phyloP scores from a whole-genome alignment of 257 asterid genomes.

The Dorcoceras hygrometricum region DNA sequence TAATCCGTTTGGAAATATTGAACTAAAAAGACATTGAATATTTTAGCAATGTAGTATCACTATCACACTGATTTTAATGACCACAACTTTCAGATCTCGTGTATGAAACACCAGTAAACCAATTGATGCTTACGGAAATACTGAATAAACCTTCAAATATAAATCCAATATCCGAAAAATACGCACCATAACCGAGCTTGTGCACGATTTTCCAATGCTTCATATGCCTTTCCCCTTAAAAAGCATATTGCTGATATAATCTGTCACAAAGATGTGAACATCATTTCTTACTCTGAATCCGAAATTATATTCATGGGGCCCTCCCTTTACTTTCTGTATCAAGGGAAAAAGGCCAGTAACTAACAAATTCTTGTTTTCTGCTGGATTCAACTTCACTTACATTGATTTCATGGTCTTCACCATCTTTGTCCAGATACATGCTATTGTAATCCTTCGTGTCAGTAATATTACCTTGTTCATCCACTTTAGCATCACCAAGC shows the following conservation, averaged over 20 bases:
- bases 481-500: constrained; percentile 96
- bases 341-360: constrained; percentile 17
- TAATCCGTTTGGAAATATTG: not conserved
- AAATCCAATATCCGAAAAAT: constrained; percentile 9
- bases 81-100: not conserved
- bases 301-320: not conserved
- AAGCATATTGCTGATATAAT: constrained; percentile 91
- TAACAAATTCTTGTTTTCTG: constrained; percentile 20
- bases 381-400: constrained; percentile 45
- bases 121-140: not conserved
- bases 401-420: constrained; percentile 97
- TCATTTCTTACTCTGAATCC: constrained; percentile 21
- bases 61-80: constrained; percentile 11
- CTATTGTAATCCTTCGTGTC: constrained; percentile 67
- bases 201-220: constrained; percentile 84
- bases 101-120: constrained; percentile 12
- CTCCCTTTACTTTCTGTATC: not conserved
- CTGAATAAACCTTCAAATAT: constrained; percentile 8
- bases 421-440: constrained; percentile 89
- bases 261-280: constrained; percentile 45
- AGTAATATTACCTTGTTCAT: constrained; percentile 85
- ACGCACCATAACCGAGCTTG: constrained; percentile 95
- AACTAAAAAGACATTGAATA: not conserved
- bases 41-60: not conserved
- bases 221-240: constrained; percentile 94